Evolutionary conservation across 2,329 filamentous ascomycete genomes (phyloP).

Genomic region (Nannizziopsis barbatae): DNA sequence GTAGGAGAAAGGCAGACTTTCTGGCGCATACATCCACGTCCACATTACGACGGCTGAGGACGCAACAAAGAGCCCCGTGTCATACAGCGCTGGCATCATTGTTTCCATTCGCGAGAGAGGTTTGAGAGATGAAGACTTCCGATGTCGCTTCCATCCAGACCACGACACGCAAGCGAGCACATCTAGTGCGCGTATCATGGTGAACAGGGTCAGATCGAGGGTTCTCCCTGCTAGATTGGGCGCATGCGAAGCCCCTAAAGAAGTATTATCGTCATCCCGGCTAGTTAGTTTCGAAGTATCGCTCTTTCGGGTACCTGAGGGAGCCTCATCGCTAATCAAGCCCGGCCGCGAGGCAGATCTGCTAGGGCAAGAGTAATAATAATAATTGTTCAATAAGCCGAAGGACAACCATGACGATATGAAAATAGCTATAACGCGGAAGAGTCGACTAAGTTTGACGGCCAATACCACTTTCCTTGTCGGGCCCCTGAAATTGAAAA

Average conservation of each 20-base stretch:
- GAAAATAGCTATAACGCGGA: slow-evolving; percentile 37
- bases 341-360: slow-evolving; percentile 9
- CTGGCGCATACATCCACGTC: slow-evolving; percentile 71
- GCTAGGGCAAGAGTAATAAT: slow-evolving; percentile 17
- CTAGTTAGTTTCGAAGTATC: neutral
- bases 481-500: slow-evolving; percentile 7
- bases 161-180: slow-evolving; percentile 57
- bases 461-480: slow-evolving; percentile 6
- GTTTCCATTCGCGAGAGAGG: slow-evolving; percentile 32
- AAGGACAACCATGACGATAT: slow-evolving; percentile 42
- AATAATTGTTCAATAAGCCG: slow-evolving; percentile 34
- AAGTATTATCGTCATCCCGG: neutral
- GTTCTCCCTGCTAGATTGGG: slow-evolving; percentile 55
- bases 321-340: slow-evolving; percentile 3
- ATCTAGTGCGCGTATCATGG: slow-evolving; percentile 59
- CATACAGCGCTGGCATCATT: slow-evolving; percentile 39
- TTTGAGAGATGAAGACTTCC: slow-evolving; percentile 23
- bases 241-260: slow-evolving; percentile 6
- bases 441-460: slow-evolving; percentile 6
- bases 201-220: slow-evolving; percentile 72
- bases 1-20: slow-evolving; percentile 60
- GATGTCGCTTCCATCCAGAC: slow-evolving; percentile 37
- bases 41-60: slow-evolving; percentile 74
- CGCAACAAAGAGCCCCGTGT: slow-evolving; percentile 58
- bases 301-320: neutral